Evolutionary conservation across 305 asterid genomes (phyloP).

Genomic region (Nicotiana rustica): DNA sequence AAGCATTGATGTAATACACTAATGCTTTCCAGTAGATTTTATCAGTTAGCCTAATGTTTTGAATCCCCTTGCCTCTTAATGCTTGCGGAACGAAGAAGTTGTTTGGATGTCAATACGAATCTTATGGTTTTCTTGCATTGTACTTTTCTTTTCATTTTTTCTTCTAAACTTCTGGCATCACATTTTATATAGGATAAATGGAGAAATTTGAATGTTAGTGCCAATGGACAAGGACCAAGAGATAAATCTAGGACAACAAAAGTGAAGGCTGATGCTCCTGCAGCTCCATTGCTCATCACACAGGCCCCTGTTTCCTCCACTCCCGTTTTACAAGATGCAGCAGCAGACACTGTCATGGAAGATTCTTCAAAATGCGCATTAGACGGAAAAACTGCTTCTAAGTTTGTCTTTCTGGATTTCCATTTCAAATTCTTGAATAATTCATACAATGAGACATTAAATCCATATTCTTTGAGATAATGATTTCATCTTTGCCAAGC

Average conservation of each 20-base stretch:
- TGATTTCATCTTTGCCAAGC: background rate
- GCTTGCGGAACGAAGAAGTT: background rate
- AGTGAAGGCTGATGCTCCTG: constrained; percentile 62
- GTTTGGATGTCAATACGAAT: background rate
- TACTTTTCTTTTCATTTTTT: background rate
- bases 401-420: constrained; percentile 50
- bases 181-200: constrained; percentile 75
- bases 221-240: constrained; percentile 73
- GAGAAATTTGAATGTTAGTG: constrained; percentile 84
- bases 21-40: background rate
- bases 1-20: background rate
- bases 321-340: constrained; percentile 57
- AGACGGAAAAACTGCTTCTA: constrained; percentile 74
- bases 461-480: constrained; percentile 24
- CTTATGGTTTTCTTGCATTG: constrained; percentile 21
- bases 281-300: constrained; percentile 52
- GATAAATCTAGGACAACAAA: constrained; percentile 74
- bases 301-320: constrained; percentile 50
- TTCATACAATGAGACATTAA: constrained; percentile 4
- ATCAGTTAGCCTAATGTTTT: background rate
- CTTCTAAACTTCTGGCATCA: background rate
- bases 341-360: constrained; percentile 52
- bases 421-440: constrained; percentile 24
- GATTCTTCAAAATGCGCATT: constrained; percentile 63
- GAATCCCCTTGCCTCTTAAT: background rate